These are phyloP conservation scores for Dioscorea zingiberensis DNA, from an alignment of 106 monocot genomes.

Conservation along the genomic window DNA sequence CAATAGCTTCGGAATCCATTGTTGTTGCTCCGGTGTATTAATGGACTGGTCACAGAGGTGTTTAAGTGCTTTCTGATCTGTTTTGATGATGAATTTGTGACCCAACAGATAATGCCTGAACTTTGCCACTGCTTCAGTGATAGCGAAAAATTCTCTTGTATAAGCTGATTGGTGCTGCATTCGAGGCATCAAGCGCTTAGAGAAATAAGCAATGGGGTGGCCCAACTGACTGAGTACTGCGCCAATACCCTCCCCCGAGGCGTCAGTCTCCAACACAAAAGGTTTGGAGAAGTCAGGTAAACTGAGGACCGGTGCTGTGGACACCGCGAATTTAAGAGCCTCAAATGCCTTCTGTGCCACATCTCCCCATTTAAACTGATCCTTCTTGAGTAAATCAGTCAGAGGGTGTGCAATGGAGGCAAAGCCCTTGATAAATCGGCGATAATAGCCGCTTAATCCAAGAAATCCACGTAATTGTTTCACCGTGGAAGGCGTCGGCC, in stretches of 20 bases:
- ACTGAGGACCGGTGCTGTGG: no score
- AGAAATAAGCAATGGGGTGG: no score
- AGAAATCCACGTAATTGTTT: no score
- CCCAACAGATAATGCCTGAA: background rate
- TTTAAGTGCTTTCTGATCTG: background rate
- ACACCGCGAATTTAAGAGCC: background rate
- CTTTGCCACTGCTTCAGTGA: background rate
- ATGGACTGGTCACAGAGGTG: background rate
- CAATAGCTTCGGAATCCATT: background rate
- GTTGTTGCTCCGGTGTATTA: background rate
- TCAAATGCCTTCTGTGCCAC: background rate
- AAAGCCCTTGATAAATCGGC: background rate
- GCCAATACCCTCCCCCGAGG: no score
- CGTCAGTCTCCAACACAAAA: no score
- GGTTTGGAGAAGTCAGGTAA: no score
- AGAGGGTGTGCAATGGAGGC: background rate
- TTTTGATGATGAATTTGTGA: background rate
- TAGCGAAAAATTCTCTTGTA: background rate
- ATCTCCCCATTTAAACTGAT: background rate
- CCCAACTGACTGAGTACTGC: no score
- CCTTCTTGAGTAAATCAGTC: conserved; percentile 2
- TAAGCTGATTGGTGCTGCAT: background rate
- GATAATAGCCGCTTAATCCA: no score
- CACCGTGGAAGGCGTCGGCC: no score
- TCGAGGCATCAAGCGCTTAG: no score